These are phyloP conservation scores for Acanthamoeba divionensis DNA, from an alignment of 208 protist species.

Conservation along the genomic window DNA sequence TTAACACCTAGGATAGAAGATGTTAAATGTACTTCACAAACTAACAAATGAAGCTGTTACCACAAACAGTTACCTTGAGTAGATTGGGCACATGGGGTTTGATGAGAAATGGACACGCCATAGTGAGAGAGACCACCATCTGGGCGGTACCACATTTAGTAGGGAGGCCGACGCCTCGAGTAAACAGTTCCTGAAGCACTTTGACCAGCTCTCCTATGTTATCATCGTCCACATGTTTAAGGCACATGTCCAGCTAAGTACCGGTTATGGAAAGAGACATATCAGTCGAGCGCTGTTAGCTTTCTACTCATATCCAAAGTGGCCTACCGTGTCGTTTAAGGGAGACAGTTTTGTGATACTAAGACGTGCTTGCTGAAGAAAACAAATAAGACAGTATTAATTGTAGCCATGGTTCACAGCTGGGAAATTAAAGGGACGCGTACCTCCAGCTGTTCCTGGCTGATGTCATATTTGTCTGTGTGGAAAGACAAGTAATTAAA, in stretches of 20 bases:
- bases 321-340: conserved; percentile 64
- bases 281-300: neutral
- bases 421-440: neutral
- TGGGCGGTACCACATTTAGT: conserved; percentile 62
- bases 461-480: conserved; percentile 58
- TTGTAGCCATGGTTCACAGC: neutral
- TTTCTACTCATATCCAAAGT: neutral
- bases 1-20: neutral
- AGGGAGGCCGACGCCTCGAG: conserved; percentile 61
- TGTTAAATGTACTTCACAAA: neutral
- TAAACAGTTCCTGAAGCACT: conserved; percentile 58
- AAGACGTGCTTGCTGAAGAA: conserved; percentile 50
- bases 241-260: conserved; percentile 57
- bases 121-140: conserved; percentile 48
- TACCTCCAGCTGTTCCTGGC: conserved; percentile 57
- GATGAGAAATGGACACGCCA: conserved; percentile 18
- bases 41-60: neutral
- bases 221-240: conserved; percentile 55
- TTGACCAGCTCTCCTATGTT: conserved; percentile 49
- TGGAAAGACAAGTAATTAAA: conserved; percentile 71
- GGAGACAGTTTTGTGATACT: conserved; percentile 55
- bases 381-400: neutral
- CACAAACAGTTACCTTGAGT: no score
- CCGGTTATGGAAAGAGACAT: neutral
- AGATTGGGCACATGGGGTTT: conserved; percentile 1